phyloP scores from a whole-genome alignment of 139 green algal genomes.

The Tetradesmus lagerheimii region DNA sequence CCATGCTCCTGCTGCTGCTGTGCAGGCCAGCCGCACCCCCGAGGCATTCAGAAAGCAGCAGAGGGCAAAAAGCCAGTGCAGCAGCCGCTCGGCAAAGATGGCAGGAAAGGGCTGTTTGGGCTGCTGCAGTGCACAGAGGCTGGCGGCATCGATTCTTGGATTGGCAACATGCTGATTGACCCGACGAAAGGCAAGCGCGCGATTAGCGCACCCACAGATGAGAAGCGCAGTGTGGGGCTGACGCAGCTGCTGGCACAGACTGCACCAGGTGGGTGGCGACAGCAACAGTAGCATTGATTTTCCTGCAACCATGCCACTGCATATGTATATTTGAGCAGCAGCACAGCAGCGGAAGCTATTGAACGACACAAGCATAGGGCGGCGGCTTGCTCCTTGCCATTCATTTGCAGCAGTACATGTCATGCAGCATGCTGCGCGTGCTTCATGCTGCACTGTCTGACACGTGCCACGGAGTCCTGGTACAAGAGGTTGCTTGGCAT shows the following conservation, averaged over 20 bases:
- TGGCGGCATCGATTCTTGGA: conserved; percentile 47
- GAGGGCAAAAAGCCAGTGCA: conserved; percentile 26
- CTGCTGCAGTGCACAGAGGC: conserved; percentile 38
- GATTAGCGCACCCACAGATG: conserved; percentile 41
- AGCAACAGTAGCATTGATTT: neutral
- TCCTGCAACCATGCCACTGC: too few relatives aligned
- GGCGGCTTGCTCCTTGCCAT: too few relatives aligned
- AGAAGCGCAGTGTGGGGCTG: conserved; percentile 24
- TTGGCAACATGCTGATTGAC: conserved; percentile 54
- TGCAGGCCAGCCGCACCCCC: neutral
- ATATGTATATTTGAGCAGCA: neutral
- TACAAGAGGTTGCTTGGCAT: too few relatives aligned
- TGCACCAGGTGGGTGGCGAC: conserved; percentile 32
- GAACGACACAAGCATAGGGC: neutral
- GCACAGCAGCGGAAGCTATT: neutral
- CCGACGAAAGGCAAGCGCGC: conserved; percentile 51
- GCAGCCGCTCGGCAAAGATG: conserved; percentile 26
- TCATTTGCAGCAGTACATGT: too few relatives aligned
- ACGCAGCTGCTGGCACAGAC: conserved; percentile 48
- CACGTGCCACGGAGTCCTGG: too few relatives aligned
- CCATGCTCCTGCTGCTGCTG: neutral
- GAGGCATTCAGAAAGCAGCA: neutral
- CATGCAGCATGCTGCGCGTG: too few relatives aligned
- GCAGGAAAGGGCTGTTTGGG: conserved; percentile 36
- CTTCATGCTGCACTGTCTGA: too few relatives aligned